Base-by-base conservation (phyloP, 805 yeast species). In the Suhomyces faveliae region DNA sequence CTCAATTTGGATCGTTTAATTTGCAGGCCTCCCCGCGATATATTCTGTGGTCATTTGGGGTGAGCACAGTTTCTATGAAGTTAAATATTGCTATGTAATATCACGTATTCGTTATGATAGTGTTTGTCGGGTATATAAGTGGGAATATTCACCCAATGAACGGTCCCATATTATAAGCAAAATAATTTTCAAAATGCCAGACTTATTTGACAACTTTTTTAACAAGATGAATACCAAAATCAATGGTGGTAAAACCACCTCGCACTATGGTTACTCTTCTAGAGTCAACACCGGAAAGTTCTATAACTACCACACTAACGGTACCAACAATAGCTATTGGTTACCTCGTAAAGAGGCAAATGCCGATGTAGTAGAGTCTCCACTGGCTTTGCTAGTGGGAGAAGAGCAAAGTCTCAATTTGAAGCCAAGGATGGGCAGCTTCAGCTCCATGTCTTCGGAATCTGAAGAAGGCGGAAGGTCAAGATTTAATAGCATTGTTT, bases 311-410 rank as follows among this genome's bases (percentile, higher is more conserved):
- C 72, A 67, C 38, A 49, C 61, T 37, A 67, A 59, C 39, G 58
- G 62, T 19, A 68, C 71, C 29, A 71, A 71, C 50, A 71, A 71
- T 51, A 63, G 67, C 22, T 71, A 66, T 29, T 71, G 76, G 76
- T 51, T 71, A 55, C 69, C 73, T 4, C 44, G 46, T 9, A 43
- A 47, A 19, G 52, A 54, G 7, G 23, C n/a, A 10, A n/a, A 19
- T 19, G 45, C 35, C 9, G 11, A 19, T 5, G 37, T 4, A 17
- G 37, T 17, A 11, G 37, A n/a, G 19, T 15, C 37, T 33, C 19
- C 37, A 4, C 37, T 17, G 19, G 21, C 15, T 10, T 12, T 12
- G 37, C 12, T 9, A 15, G 20, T 29, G n/a, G 44, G 12, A 3
- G 50, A 47, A 17, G 33, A 43, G 3, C 35, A 42, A 11, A 33